phyloP scores from a whole-genome alignment of 2,329 filamentous ascomycete species.

The Aspergillus puulaauensis region DNA sequence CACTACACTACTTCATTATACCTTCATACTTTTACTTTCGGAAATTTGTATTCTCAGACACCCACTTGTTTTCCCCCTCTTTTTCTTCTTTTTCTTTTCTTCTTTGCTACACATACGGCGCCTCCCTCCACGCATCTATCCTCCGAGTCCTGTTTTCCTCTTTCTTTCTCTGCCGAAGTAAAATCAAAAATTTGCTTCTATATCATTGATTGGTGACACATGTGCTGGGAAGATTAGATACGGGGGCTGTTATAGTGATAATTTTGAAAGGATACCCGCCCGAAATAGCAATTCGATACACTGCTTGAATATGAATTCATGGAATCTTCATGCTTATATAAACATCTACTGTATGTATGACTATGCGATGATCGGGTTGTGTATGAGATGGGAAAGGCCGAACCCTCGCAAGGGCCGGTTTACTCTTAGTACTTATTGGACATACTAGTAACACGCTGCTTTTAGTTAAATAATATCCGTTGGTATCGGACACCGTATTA shows the following conservation, averaged over 20 bases:
- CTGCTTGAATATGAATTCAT: neutral
- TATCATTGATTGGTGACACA: constrained; percentile 1
- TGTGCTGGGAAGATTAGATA: constrained; percentile 3
- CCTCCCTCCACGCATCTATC: neutral
- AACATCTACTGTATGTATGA: neutral
- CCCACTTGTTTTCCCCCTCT: neutral
- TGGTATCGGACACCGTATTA: neutral
- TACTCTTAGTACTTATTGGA: no score
- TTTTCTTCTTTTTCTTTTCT: neutral
- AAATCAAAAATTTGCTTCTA: constrained; percentile 1
- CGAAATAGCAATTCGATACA: constrained; percentile 2
- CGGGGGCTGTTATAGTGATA: neutral
- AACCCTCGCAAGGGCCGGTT: no score
- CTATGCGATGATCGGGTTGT: neutral
- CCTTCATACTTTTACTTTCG: constrained; percentile 3
- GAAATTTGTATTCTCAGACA: constrained; percentile 6
- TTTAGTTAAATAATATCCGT: no score
- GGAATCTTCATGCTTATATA: neutral
- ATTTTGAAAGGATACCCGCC: constrained; percentile 8
- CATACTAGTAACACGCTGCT: neutral
- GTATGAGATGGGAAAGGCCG: neutral
- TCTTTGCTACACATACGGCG: neutral
- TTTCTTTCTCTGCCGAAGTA: neutral
- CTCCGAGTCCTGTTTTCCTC: neutral
- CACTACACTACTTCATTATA: neutral